phyloP scores from a whole-genome alignment of 495 filamentous ascomycete genomes.

The Penicillium tannophilum region DNA sequence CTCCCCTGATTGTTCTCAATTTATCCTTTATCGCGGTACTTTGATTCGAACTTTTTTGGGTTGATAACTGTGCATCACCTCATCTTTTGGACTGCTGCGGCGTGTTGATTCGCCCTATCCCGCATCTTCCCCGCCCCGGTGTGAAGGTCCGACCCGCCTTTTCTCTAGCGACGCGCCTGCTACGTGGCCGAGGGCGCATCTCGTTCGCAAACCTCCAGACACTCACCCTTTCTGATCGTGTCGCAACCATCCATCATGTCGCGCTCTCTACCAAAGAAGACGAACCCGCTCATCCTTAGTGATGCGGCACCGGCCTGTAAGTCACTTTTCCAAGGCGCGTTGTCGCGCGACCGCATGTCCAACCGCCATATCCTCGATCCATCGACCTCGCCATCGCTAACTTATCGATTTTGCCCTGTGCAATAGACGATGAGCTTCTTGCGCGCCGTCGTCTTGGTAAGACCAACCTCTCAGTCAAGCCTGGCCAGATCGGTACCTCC shows the following conservation, averaged over 20 bases:
- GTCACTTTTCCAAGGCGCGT: conserved; percentile 32
- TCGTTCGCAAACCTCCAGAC: conserved; percentile 27
- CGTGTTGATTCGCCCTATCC: conserved; percentile 1
- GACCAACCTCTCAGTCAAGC: conserved; percentile 84
- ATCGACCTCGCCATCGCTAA: conserved; percentile 24
- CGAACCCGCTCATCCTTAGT: conserved; percentile 77
- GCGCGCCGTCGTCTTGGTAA: conserved; percentile 85
- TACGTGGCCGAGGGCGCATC: conserved; percentile 49
- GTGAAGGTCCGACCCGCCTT: conserved; percentile 9
- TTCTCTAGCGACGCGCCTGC: conserved; percentile 45
- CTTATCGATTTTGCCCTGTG: conserved; percentile 20
- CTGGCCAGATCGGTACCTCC: conserved; percentile 61
- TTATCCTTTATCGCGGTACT: conserved; percentile 15
- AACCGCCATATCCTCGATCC: conserved; percentile 11
- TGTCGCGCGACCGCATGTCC: conserved; percentile 21
- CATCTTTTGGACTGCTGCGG: conserved; percentile 1
- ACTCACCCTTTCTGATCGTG: conserved; percentile 5
- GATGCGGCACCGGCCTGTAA: conserved; percentile 67
- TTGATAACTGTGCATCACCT: conserved; percentile 4
- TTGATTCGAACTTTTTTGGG: conserved; percentile 1
- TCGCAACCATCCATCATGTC: conserved; percentile 51
- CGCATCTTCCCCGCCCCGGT: conserved; percentile 8
- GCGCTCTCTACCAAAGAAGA: conserved; percentile 66
- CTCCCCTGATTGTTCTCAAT: conserved; percentile 30
- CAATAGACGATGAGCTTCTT: conserved; percentile 77